phyloP scores from a whole-genome alignment of 2,329 filamentous ascomycete species.

The Calonectria montana region DNA sequence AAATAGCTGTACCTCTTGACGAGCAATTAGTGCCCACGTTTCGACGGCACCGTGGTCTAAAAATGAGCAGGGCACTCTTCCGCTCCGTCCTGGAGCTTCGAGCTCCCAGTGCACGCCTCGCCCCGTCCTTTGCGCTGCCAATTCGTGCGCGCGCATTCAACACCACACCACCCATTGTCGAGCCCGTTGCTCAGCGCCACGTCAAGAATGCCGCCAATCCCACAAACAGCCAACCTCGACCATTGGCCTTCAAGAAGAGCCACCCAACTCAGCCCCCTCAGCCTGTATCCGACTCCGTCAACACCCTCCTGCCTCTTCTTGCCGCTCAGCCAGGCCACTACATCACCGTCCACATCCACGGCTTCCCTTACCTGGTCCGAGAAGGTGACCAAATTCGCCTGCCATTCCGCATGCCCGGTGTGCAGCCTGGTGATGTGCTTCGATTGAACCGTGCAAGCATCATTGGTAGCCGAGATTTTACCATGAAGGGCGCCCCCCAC shows the following conservation, averaged over 20 bases:
- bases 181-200: constrained; percentile 50
- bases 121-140: constrained; percentile 40
- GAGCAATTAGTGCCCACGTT: constrained; percentile 39
- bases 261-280: constrained; percentile 49
- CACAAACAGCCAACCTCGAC: constrained; percentile 45
- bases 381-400: constrained; percentile 80
- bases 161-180: constrained; percentile 59
- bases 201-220: constrained; percentile 53
- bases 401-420: constrained; percentile 82
- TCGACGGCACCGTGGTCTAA: constrained; percentile 41
- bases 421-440: constrained; percentile 84
- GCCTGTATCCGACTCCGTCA: constrained; percentile 66
- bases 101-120: constrained; percentile 48
- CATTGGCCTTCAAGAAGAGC: constrained; percentile 54
- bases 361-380: constrained; percentile 82
- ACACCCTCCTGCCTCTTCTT: constrained; percentile 75
- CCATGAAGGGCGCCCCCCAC: constrained; percentile 83
- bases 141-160: constrained; percentile 44
- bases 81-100: constrained; percentile 73
- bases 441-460: constrained; percentile 87
- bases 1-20: constrained; percentile 21
- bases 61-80: constrained; percentile 70
- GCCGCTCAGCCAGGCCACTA: constrained; percentile 81
- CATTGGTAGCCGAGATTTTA: constrained; percentile 90
- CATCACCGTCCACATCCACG: constrained; percentile 83